Evolutionary conservation across 305 asterid species (phyloP).

Genomic region (Nicotiana rustica): DNA sequence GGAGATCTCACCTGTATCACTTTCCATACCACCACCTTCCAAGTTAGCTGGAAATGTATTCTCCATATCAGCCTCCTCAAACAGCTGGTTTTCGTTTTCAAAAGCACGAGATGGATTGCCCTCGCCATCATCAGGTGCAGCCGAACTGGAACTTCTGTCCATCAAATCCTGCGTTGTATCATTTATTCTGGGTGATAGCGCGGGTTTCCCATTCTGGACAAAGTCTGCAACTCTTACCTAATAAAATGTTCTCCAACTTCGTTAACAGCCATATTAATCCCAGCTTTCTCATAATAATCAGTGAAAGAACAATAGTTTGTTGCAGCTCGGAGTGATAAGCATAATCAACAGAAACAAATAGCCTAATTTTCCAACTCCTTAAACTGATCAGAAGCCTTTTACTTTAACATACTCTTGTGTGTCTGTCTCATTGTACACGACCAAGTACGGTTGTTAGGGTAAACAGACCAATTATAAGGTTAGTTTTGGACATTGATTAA

Average conservation of each 20-base stretch:
- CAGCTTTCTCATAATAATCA: slow-evolving; percentile 7
- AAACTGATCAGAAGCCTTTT: slow-evolving; percentile 17
- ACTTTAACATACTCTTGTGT: not conserved
- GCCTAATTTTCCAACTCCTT: not conserved
- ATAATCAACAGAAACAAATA: slow-evolving; percentile 23
- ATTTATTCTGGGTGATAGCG: slow-evolving; percentile 34
- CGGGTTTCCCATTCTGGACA: slow-evolving; percentile 41
- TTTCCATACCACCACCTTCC: slow-evolving; percentile 44
- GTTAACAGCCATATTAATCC: not conserved
- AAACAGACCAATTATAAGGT: slow-evolving; percentile 3
- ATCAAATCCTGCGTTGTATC: slow-evolving; percentile 38
- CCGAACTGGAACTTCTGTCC: slow-evolving; percentile 43
- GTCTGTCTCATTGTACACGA: not conserved
- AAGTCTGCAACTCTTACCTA: slow-evolving; percentile 85
- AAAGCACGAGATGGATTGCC: slow-evolving; percentile 44
- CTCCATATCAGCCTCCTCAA: slow-evolving; percentile 53
- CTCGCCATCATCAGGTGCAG: slow-evolving; percentile 43
- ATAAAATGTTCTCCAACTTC: slow-evolving; percentile 25
- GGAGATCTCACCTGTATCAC: slow-evolving; percentile 45
- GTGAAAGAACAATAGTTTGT: not conserved
- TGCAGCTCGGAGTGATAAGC: slow-evolving; percentile 12
- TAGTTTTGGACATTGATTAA: not conserved
- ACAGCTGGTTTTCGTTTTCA: slow-evolving; percentile 60
- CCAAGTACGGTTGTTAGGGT: slow-evolving; percentile 14
- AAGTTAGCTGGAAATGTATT: slow-evolving; percentile 35